Base-by-base conservation (phyloP, 2,329 filamentous ascomycete genomes). In the Beauveria asiatica region DNA sequence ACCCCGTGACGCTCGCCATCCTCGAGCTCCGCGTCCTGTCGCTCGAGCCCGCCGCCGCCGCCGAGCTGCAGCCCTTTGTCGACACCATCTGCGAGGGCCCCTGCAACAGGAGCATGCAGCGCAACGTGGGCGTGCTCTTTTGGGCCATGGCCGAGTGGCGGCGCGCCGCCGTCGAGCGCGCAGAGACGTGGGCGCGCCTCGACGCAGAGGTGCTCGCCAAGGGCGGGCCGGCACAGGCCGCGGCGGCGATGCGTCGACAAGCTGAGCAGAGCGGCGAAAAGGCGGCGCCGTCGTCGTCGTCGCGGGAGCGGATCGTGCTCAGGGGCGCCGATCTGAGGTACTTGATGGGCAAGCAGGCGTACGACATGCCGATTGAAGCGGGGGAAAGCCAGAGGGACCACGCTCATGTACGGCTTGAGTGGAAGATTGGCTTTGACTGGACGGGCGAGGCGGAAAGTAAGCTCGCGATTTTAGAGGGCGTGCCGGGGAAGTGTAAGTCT, bases 61-160 rank as follows among this genome's bases (percentile, higher is more conserved):
- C 74, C 0, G 87, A 90, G 66, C 75, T 90, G 0, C 77, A 77
- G 0, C 72, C 78, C 0, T 86, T 85, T 53, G 64, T 84, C 3
- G 71, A 78, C 1, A 74, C 70, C 53, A 66, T 83, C 16, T 72
- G 63, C 70, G 67, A 64, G 62, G 73, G 65, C 62, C 48, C 37
- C 7, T 72, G 66, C 69, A 69, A 73, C 72, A 76, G 77, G n/a
- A 76, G 76, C 0, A 72, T 83, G 63, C 74, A 76, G 8, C 76
- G 77, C 41, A 87, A 90, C 62, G 70, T 89, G 0, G 79, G 79
- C 21, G 78, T 85, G 6, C 67, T 87, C 0, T 79, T 80, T 5
- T 90, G 86, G 85, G 86, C 85, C 0, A 84, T 90, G 77, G 80
- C 80, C 13, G 84, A 87, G 55, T 90, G 87, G 83, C 79, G 85